Percentiles rank a stretch among this genome's conserved stretches.
Evolutionary conservation across 768 basidiomycete genomes (phyloP).

Genomic region (Lanmaoa rubissima): DNA sequence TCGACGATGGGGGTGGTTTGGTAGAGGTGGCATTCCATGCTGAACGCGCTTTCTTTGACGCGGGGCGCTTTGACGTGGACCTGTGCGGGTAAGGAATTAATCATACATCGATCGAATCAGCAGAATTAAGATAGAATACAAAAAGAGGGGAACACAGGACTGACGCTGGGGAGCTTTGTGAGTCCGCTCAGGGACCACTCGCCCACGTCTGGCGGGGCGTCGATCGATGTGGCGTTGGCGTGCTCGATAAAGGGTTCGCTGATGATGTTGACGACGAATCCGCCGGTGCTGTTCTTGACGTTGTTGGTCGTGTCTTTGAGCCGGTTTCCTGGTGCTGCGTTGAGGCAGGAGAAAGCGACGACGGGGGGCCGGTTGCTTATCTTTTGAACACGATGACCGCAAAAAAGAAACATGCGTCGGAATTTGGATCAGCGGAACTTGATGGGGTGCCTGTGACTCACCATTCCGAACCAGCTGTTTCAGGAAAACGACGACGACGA

Average conservation of each 20-base stretch:
- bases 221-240: conserved; percentile 38
- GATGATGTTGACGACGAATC: conserved; percentile 56
- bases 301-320: conserved; percentile 45
- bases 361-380: conserved; percentile 29
- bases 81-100: conserved; percentile 1
- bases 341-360: conserved; percentile 36
- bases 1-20: conserved; percentile 35
- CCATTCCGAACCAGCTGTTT: conserved; percentile 29
- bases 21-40: conserved; percentile 45
- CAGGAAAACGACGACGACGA: too few species aligned
- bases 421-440: background rate
- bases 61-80: conserved; percentile 37
- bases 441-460: conserved; percentile 1
- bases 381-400: background rate
- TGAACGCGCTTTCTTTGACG: conserved; percentile 46
- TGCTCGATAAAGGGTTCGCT: conserved; percentile 45
- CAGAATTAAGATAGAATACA: too few species aligned
- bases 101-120: too few species aligned
- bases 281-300: conserved; percentile 36
- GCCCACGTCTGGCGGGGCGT: conserved; percentile 35
- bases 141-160: too few species aligned
- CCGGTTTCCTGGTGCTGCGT: conserved; percentile 5
- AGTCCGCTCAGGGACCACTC: conserved; percentile 42
- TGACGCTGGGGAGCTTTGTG: conserved; percentile 15
- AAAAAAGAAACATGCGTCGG: background rate